Evolutionary conservation across 768 basidiomycete genomes (phyloP).

Genomic region (Trametes punicea): DNA sequence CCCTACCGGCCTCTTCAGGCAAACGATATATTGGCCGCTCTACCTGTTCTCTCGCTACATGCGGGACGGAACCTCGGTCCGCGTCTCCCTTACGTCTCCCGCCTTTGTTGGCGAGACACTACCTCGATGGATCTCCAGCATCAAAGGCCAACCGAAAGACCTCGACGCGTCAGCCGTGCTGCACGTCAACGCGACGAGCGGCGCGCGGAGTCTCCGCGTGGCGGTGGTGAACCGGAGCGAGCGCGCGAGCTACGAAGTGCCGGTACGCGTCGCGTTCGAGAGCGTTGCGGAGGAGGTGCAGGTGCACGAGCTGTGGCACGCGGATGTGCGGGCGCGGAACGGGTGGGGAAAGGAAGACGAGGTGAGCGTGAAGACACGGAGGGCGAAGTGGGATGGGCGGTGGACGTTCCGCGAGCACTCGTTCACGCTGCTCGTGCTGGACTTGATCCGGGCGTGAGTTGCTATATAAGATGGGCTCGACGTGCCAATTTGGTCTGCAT

Average conservation of each 20-base stretch:
- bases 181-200: conserved; percentile 21
- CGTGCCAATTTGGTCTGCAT: too few species aligned
- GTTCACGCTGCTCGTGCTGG: conserved; percentile 31
- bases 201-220: conserved; percentile 40
- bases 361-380: conserved; percentile 38
- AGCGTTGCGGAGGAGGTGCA: conserved; percentile 27
- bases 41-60: conserved; percentile 55
- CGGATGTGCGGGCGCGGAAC: conserved; percentile 41
- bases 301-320: conserved; percentile 52
- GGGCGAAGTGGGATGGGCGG: conserved; percentile 33
- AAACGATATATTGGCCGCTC: conserved; percentile 51
- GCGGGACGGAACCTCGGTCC: conserved; percentile 45
- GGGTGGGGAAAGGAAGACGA: conserved; percentile 35
- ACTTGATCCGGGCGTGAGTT: neutral
- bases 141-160: conserved; percentile 39
- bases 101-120: conserved; percentile 45
- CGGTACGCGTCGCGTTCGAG: conserved; percentile 38
- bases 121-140: conserved; percentile 47
- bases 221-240: conserved; percentile 53
- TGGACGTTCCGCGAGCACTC: conserved; percentile 45
- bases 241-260: conserved; percentile 30
- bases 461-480: too few species aligned
- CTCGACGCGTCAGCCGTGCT: conserved; percentile 50
- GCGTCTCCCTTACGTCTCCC: conserved; percentile 37
- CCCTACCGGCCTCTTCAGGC: conserved; percentile 39